Evolutionary conservation across 345 rosid species (phyloP), one percentile per base, ranked within the genome.

Genomic region (Aethionema arabicum): DNA sequence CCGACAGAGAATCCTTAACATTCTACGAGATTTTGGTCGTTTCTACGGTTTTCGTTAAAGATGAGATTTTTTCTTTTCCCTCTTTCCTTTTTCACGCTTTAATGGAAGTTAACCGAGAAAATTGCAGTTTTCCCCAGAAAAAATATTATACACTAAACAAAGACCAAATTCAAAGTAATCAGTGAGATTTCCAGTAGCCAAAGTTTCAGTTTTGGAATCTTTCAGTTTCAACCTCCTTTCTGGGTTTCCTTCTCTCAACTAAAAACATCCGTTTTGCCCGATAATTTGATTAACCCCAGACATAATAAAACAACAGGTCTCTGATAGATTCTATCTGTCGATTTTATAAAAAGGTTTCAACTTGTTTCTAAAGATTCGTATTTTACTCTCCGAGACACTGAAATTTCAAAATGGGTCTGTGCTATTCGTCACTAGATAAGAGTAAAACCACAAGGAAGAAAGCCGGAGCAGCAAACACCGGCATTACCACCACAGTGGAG

Each of bases 381-480:
- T 13, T 38, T 11, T 8, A 0, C 45, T 59, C 39, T 59, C 48
- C 5, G 52, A n/a, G 54, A 4, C 44, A 21, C 27, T 21, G 27
- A 21, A 1, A 37, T 36, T 48, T 46, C 40, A 33, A 61, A 84
- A 69, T 88, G 96, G 96, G 96, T 63, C 76, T 84, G 74, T 88
- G 92, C 74, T 72, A 69, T 73, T 85, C 91, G 8, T 61, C 5
- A 55, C 52, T 37, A 29, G 78, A 74, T 65, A 61, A 61, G 70
- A 21, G 27, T 21, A 21, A 21, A 21, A 48, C 65, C 29, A 66
- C 73, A 21, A 75, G 70, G 33, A 75, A 65, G 15, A 66, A 38
- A 48, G 59, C 52, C 8, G 56, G 51, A 27, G 12, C 58, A 47
- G 36, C 57, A 30, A 39, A 32, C 62, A 37, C 64, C 10, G 50